Conservation (phyloP, 1,284 basidiomycete species). For the Pseudozyma hubeiensis region DNA sequence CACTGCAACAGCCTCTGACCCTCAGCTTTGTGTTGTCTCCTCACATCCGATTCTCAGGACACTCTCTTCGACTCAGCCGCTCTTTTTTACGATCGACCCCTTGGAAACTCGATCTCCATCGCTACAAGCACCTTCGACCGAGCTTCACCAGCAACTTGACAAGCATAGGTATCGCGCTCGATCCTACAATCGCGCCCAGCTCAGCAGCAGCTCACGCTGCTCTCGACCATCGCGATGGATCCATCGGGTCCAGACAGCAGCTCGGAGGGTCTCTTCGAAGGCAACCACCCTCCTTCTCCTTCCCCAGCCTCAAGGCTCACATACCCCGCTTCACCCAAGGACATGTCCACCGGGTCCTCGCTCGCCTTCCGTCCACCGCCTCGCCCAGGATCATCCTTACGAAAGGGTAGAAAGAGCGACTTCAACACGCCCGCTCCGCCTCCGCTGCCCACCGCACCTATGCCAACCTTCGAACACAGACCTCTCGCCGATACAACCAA, state of each 20-base stretch:
- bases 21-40: neutral
- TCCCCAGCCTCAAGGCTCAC: conserved; percentile 36
- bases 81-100: neutral
- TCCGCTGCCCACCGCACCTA: conserved; percentile 35
- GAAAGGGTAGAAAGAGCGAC: conserved; percentile 53
- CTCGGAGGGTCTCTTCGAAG: conserved; percentile 48
- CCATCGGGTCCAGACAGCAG: conserved; percentile 38
- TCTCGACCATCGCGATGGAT: conserved; percentile 24
- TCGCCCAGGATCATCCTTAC: conserved; percentile 49
- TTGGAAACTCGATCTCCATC: no score
- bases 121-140: no score
- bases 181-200: neutral
- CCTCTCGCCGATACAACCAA: conserved; percentile 38
- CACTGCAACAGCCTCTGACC: no score
- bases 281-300: conserved; percentile 45
- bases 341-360: conserved; percentile 32
- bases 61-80: neutral
- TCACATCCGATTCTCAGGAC: neutral
- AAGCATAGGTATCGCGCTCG: no score
- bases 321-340: conserved; percentile 46
- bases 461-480: conserved; percentile 26
- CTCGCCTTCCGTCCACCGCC: conserved; percentile 52
- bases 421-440: conserved; percentile 50
- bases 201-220: conserved; percentile 26
- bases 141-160: no score